phyloP scores from a whole-genome alignment of 192 early-diverging fungal species.

The Gonapodya prolifera region DNA sequence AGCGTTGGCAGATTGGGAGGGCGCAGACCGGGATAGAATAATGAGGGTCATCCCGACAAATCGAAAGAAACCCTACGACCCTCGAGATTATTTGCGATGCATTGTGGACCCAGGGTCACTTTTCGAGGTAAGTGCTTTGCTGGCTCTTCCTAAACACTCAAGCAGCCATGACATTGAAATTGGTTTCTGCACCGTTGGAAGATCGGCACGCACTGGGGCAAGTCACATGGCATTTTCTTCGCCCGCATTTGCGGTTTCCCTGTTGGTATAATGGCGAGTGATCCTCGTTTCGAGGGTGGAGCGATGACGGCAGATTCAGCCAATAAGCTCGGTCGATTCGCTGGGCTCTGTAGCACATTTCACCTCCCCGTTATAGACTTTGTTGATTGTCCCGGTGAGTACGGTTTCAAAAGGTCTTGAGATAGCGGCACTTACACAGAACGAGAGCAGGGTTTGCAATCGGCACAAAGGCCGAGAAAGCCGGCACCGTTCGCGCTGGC shows the following conservation, averaged over 20 bases:
- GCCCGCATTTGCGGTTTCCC: background rate
- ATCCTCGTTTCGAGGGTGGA: background rate
- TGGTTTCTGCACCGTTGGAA: too few species aligned
- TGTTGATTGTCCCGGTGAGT: background rate
- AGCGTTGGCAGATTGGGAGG: background rate
- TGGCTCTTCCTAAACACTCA: too few species aligned
- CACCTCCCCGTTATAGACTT: background rate
- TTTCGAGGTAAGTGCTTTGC: too few species aligned
- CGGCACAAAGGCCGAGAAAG: background rate
- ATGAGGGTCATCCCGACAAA: background rate
- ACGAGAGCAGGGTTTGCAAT: constrained; percentile 1
- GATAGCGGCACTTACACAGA: too few species aligned
- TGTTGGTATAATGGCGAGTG: background rate
- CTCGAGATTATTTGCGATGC: background rate
- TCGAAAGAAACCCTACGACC: background rate
- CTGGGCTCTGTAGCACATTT: background rate
- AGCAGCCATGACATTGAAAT: too few species aligned
- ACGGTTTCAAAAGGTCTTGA: too few species aligned
- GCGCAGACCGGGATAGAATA: background rate
- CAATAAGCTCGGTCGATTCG: background rate
- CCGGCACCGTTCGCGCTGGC: background rate
- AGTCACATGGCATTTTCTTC: background rate
- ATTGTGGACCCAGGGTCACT: background rate
- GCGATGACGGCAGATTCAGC: background rate
- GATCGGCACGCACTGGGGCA: background rate